Percentiles rank a stretch among this genome's conserved stretches.
phyloP scores from a whole-genome alignment of 2,329 filamentous ascomycete species.

The Colletotrichum orbiculare region DNA sequence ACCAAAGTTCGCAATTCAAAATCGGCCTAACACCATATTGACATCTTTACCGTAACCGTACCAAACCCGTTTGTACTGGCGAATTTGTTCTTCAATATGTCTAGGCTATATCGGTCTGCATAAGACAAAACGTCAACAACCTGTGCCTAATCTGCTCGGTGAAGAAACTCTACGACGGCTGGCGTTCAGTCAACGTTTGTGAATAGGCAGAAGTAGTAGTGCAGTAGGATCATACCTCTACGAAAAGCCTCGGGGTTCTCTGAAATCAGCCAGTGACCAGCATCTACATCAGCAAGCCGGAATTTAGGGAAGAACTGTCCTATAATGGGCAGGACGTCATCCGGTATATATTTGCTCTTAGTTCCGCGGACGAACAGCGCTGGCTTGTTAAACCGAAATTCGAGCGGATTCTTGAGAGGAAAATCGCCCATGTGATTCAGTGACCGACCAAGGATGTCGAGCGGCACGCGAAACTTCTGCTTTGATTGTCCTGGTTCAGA shows the following conservation, averaged over 20 bases:
- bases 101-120: too few relatives aligned
- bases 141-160: conserved; percentile 55
- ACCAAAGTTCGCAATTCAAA: too few relatives aligned
- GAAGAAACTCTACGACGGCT: conserved; percentile 74
- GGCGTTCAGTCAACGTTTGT: conserved; percentile 22
- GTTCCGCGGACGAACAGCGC: conserved; percentile 86
- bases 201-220: background rate
- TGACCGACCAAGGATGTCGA: conserved; percentile 74
- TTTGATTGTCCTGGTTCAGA: conserved; percentile 56
- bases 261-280: conserved; percentile 91
- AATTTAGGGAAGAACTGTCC: conserved; percentile 87
- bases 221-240: conserved; percentile 64
- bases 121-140: too few relatives aligned
- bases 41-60: too few relatives aligned
- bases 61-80: too few relatives aligned
- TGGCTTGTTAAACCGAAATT: conserved; percentile 77
- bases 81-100: too few relatives aligned
- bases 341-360: conserved; percentile 80
- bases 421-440: conserved; percentile 88
- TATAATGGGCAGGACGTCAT: conserved; percentile 82
- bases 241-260: conserved; percentile 85
- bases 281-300: conserved; percentile 76
- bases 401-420: conserved; percentile 80
- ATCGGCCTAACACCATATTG: too few relatives aligned
- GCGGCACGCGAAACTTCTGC: conserved; percentile 82